Evolutionary conservation across 73 alveolate species (phyloP), one percentile per base, ranked within the genome.

Genomic region (Paramecium octaurelia): DNA sequence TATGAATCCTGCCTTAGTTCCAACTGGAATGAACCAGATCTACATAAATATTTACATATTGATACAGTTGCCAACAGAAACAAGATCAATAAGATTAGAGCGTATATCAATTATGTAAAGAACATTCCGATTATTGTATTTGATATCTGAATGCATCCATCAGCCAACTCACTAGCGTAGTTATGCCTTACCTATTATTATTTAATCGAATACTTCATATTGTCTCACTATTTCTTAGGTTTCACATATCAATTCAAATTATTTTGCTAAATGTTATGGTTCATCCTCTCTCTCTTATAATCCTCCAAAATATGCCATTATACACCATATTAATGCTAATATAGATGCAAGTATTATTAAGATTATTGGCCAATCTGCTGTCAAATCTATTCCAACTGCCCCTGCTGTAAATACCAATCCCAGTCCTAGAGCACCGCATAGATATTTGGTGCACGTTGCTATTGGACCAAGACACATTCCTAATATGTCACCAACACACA

Each of bases 271-370:
- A 40, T 73, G 16, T n/a, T 31, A 9, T 18, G 57, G 60, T 73
- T 73, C 87, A 73, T 73, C 87, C 3, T 73, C 87, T 73, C 87
- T 73, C 36, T 73, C 87, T 73, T 6, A 8, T 8, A 73, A 38
- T 10, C 6, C 54, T 0, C 64, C 60, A 73, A 38, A 80, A 43
- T 18, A 80, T 23, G 75, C 70, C 43, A 80, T 21, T 31, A 80
- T 80, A 48, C 46, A 80, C 91, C 91, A 80, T 31, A 80, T 80
- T 23, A 80, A 24, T 48, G 91, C 91, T 44, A 80, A 80, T n/a
- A 80, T 42, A 0, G 48, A 20, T 42, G 91, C 91, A 21, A 80
- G 46, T 8, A 80, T 23, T 20, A 80, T 80, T 46, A 80, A 48
- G 0, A 80, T 40, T 14, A 80, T 80, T 16, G 91, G 91, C 91